These are phyloP conservation scores for Aureobasidium sp. DNA, from an alignment of 2,329 filamentous ascomycete species.

Conservation along the genomic window DNA sequence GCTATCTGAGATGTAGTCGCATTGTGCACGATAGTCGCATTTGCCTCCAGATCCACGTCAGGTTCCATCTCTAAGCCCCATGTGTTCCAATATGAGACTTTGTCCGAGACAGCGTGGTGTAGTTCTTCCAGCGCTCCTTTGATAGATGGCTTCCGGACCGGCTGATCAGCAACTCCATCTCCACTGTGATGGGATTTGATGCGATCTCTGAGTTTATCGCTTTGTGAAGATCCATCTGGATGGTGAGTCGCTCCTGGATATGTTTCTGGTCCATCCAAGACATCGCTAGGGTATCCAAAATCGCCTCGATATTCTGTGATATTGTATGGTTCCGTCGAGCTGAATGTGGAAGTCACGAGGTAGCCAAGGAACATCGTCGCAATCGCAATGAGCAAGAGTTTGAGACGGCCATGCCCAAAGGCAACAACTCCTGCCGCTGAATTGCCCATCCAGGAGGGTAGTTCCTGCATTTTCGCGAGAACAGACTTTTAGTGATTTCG, in stretches of 20 bases:
- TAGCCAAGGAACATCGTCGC: slow-evolving; percentile 27
- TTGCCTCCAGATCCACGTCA: not conserved
- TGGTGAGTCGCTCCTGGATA: slow-evolving; percentile 14
- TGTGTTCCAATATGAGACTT: slow-evolving; percentile 27
- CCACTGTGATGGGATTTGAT: slow-evolving; percentile 2
- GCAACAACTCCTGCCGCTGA: not conserved
- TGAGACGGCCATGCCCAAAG: slow-evolving; percentile 21
- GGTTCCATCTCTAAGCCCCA: not conserved
- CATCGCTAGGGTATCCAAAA: slow-evolving; percentile 20
- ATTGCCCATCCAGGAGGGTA: slow-evolving; percentile 14
- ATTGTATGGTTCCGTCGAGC: slow-evolving; percentile 14
- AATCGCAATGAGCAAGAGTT: slow-evolving; percentile 21
- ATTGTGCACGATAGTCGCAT: not conserved
- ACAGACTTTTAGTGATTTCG: not conserved
- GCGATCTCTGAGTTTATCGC: not conserved
- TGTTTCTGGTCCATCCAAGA: slow-evolving; percentile 23
- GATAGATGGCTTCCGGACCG: slow-evolving; percentile 23
- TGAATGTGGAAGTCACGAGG: slow-evolving; percentile 25
- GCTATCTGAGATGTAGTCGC: slow-evolving; percentile 17
- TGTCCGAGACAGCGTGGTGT: slow-evolving; percentile 28
- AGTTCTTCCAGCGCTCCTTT: slow-evolving; percentile 28
- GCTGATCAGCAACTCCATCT: not conserved
- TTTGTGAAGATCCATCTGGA: slow-evolving; percentile 3
- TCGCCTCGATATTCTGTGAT: not conserved
- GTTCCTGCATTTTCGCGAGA: slow-evolving; percentile 12